Evolutionary conservation across 768 basidiomycete genomes (phyloP).

Genomic region (Tylopilus subfusipes): DNA sequence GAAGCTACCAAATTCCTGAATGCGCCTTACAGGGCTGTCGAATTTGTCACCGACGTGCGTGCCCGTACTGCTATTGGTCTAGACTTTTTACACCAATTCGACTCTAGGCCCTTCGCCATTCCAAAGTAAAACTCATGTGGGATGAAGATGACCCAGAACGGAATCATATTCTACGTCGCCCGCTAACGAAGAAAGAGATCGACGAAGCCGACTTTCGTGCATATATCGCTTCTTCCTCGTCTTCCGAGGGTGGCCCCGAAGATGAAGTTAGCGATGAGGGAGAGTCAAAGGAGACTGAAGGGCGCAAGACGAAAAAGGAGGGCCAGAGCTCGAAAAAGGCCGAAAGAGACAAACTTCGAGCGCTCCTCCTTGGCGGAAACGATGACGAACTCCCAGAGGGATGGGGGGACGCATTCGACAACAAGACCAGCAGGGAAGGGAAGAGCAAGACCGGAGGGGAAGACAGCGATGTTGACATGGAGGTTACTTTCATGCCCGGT

Average conservation of each 20-base stretch:
- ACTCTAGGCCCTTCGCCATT: conserved; percentile 86
- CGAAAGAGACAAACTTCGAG: conserved; percentile 70
- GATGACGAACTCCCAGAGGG: conserved; percentile 78
- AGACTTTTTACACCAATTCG: not conserved
- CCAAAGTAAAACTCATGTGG: conserved; percentile 98
- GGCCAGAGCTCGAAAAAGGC: conserved; percentile 36
- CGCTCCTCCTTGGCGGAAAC: conserved; percentile 64
- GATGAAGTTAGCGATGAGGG: conserved; percentile 9
- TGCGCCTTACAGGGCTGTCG: conserved; percentile 65
- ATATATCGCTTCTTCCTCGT: conserved; percentile 69
- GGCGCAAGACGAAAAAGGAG: conserved; percentile 8
- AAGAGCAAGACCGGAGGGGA: conserved; percentile 22
- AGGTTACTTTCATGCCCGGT: conserved; percentile 92
- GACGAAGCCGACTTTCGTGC: conserved; percentile 89
- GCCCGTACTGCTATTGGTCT: too few species aligned
- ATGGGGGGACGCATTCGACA: conserved; percentile 54
- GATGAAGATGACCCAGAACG: conserved; percentile 95
- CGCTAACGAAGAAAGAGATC: conserved; percentile 77
- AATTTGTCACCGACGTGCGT: conserved; percentile 91
- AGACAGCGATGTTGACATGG: conserved; percentile 69
- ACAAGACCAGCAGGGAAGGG: conserved; percentile 6
- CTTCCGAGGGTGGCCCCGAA: conserved; percentile 53
- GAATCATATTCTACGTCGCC: conserved; percentile 71
- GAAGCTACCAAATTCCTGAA: conserved; percentile 70
- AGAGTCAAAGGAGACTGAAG: conserved; percentile 1